phyloP scores from a whole-genome alignment of 2,329 filamentous ascomycete genomes.

The Nigrograna mackinnonii region DNA sequence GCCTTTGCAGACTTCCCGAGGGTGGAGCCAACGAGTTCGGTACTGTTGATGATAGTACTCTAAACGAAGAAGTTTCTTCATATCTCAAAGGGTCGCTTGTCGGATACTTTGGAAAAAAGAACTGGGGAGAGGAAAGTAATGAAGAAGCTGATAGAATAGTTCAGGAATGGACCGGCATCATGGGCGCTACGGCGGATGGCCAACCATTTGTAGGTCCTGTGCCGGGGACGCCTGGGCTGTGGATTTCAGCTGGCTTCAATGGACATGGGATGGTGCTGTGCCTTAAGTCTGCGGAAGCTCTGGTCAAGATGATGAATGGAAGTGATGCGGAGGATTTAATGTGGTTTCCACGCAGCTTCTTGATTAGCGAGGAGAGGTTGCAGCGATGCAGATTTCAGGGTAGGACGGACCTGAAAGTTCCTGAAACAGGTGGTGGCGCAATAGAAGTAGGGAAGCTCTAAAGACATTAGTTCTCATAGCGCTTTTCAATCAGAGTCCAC shows the following conservation, averaged over 20 bases:
- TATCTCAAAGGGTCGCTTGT: constrained; percentile 50
- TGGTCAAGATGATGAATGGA: constrained; percentile 57
- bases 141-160: constrained; percentile 28
- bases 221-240: constrained; percentile 51
- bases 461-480: too few relatives aligned
- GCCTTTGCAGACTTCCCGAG: constrained; percentile 46
- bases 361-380: constrained; percentile 52
- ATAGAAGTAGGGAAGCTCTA: too few relatives aligned
- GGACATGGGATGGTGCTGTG: constrained; percentile 69
- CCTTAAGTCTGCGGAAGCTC: constrained; percentile 61
- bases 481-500: too few relatives aligned
- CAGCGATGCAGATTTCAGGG: constrained; percentile 23
- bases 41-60: constrained; percentile 58
- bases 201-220: constrained; percentile 52
- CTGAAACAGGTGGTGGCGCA: constrained; percentile 3
- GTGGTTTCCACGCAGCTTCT: constrained; percentile 61
- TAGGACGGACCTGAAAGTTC: constrained; percentile 24
- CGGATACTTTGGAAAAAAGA: constrained; percentile 55
- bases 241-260: constrained; percentile 64
- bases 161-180: constrained; percentile 54
- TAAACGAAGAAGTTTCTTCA: constrained; percentile 55
- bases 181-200: constrained; percentile 56
- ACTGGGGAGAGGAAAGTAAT: constrained; percentile 36
- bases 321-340: constrained; percentile 34
- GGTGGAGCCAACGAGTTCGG: constrained; percentile 56